Percentiles rank a stretch among this genome's conserved stretches.
phyloP scores from a whole-genome alignment of 257 asterid genomes.

The Ehretia macrophylla region DNA sequence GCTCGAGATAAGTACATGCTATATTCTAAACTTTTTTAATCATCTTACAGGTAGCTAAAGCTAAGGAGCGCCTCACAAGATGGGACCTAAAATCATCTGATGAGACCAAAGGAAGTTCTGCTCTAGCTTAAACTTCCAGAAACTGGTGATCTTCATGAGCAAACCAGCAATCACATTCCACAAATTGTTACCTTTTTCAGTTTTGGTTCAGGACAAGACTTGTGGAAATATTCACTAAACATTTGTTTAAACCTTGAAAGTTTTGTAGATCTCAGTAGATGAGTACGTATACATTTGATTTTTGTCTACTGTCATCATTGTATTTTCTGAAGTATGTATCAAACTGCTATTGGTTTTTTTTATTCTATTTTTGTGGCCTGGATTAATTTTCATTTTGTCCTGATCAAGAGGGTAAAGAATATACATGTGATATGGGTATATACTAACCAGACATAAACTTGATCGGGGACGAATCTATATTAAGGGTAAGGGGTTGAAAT shows the following conservation, averaged over 20 bases:
- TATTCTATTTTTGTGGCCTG: too few species aligned
- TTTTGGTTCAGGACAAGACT: too few species aligned
- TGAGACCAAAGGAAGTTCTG: constrained; percentile 29
- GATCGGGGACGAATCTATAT: too few species aligned
- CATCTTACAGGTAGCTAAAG: constrained; percentile 12
- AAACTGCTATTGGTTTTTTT: too few species aligned
- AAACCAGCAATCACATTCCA: not conserved
- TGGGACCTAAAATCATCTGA: constrained; percentile 56
- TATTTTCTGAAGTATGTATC: too few species aligned
- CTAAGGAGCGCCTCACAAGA: not conserved
- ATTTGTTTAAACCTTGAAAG: not conserved
- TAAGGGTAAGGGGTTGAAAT: too few species aligned
- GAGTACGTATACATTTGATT: too few species aligned
- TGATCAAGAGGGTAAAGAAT: too few species aligned
- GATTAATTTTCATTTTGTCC: too few species aligned
- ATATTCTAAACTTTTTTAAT: constrained; percentile 28
- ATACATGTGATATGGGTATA: too few species aligned
- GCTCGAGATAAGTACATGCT: constrained; percentile 32
- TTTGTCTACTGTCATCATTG: not conserved
- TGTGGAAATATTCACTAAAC: not conserved
- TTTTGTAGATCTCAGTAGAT: not conserved
- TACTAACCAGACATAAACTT: too few species aligned
- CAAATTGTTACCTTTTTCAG: too few species aligned
- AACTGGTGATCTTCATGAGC: not conserved
- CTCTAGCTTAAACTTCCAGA: constrained; percentile 26